phyloP scores from a whole-genome alignment of 257 asterid species.

The Orobanche coerulescens region DNA sequence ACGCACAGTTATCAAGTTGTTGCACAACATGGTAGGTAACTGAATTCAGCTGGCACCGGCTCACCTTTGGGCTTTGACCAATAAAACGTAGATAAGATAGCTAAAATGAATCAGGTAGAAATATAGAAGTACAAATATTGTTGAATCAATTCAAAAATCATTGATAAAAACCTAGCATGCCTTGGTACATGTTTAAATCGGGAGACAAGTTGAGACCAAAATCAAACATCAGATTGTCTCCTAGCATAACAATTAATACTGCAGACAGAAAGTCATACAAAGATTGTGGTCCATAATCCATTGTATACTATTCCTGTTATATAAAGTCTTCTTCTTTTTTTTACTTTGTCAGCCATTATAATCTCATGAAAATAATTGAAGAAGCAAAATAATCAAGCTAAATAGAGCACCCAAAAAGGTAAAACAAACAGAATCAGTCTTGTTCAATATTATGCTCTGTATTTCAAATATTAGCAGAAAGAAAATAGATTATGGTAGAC shows the following conservation, averaged over 20 bases:
- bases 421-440: neutral
- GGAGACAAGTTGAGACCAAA: neutral
- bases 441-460: neutral
- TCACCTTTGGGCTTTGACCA: slow-evolving; percentile 1
- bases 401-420: neutral
- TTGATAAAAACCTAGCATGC: neutral
- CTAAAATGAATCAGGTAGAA: neutral
- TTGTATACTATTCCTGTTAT: neutral
- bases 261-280: neutral
- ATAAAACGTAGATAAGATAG: neutral
- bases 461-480: slow-evolving; percentile 10
- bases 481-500: slow-evolving; percentile 1
- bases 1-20: slow-evolving; percentile 9
- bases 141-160: neutral
- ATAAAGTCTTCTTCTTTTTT: neutral
- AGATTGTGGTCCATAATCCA: slow-evolving; percentile 1
- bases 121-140: neutral
- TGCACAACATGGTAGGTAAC: slow-evolving; percentile 1
- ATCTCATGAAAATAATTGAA: neutral
- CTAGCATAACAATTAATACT: neutral
- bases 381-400: neutral
- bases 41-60: slow-evolving; percentile 3
- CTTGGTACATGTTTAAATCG: neutral
- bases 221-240: neutral
- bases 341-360: neutral